These are phyloP conservation scores for Paramyrothecium sp. DNA, from an alignment of 2,329 filamentous ascomycete genomes.

Conservation along the genomic window DNA sequence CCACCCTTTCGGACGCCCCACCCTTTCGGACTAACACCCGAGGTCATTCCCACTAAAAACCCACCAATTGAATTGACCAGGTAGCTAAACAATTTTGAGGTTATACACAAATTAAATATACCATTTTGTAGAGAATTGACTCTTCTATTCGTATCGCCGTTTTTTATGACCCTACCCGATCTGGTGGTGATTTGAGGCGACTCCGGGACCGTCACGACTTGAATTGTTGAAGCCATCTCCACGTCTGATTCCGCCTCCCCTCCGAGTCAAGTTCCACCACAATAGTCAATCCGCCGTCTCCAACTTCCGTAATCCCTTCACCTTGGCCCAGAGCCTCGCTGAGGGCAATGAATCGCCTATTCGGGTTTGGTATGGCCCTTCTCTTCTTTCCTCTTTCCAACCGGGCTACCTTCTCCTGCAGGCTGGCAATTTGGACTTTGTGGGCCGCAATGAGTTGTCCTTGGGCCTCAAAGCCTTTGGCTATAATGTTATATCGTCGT, in stretches of 20 bases:
- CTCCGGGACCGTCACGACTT: background rate
- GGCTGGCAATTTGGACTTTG: conserved; percentile 2
- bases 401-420: conserved; percentile 8
- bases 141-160: background rate
- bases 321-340: conserved; percentile 4
- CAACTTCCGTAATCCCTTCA: background rate
- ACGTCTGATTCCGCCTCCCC: background rate
- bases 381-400: conserved; percentile 10
- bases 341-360: conserved; percentile 7
- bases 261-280: background rate
- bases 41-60: no score
- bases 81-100: no score
- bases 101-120: no score
- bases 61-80: no score
- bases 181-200: background rate
- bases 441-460: conserved; percentile 1
- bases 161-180: background rate
- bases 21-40: no score
- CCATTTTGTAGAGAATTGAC: background rate
- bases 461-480: conserved; percentile 1
- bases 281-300: background rate
- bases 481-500: background rate
- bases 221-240: conserved; percentile 1
- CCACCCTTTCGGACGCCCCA: no score
- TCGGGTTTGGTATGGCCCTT: conserved; percentile 10